Conservation (phyloP, 495 filamentous ascomycete species). For the Halenospora varia region DNA sequence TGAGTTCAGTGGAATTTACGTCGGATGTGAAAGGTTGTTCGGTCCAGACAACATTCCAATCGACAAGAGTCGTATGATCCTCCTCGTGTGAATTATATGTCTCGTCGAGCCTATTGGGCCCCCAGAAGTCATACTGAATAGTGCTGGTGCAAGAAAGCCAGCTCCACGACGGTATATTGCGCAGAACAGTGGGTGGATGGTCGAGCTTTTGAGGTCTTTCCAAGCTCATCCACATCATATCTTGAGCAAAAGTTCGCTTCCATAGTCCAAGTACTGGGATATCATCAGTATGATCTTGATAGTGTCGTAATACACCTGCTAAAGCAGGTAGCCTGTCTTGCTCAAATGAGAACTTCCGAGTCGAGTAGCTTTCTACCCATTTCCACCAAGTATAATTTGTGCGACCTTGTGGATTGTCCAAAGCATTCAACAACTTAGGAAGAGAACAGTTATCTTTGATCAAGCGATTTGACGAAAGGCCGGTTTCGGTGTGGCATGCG, state of each 20-base stretch:
- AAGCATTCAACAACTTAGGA: neutral
- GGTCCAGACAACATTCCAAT: neutral
- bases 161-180: slow-evolving; percentile 1
- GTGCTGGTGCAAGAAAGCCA: neutral
- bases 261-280: slow-evolving; percentile 1
- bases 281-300: slow-evolving; percentile 1
- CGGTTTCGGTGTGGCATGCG: slow-evolving; percentile 9
- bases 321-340: slow-evolving; percentile 29
- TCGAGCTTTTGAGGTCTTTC: neutral
- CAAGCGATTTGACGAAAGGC: neutral
- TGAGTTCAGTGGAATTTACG: neutral
- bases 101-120: neutral
- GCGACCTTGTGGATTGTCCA: neutral
- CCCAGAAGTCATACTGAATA: neutral
- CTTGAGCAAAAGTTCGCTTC: neutral
- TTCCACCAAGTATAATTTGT: neutral
- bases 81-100: neutral
- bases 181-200: neutral
- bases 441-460: neutral
- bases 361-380: slow-evolving; percentile 12
- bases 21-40: neutral
- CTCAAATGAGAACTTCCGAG: slow-evolving; percentile 22
- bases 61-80: neutral
- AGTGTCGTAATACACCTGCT: slow-evolving; percentile 22
- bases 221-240: neutral